Evolutionary conservation across 768 basidiomycete species (phyloP), one percentile per base, ranked within the genome.

Genomic region (Chalciporus piperatus): DNA sequence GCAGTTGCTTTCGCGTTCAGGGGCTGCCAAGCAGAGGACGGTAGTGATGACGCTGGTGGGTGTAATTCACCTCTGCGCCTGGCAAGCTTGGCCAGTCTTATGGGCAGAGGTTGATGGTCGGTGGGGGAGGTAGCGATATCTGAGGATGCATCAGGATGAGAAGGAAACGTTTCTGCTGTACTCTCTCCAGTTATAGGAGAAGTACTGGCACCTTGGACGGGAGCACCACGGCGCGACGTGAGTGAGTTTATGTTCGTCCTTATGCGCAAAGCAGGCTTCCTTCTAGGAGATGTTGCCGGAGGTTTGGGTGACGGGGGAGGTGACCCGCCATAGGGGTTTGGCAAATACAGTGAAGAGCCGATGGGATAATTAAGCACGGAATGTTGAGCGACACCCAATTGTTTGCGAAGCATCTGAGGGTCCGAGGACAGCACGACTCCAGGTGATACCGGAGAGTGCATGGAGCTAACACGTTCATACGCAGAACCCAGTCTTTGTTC

Each of bases 301-400:
- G 9, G 27, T 27, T 5, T 27, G 27, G 27, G 27, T 27, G 27
- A 27, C 6, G 27, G 27, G 6, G 27, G 45, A 30, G 48, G 45
- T 32, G 45, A 37, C 22, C 22, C 22, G 10, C 28, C 30, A 25
- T 70, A 52, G 8, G 65, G 66, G 47, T 67, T 67, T 27, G 65
- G 65, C 14, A 68, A 39, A 37, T 55, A 57, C 30, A 42, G 57
- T 22, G 53, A 56, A 43, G 50, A 62, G 13, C 47, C 35, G 9
- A 43, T 25, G 4, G 60, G 54, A 27, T 60, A 41, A 40, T 66
- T 67, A 17, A 60, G 39, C 28, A 69, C 65, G 16, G 65, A 66
- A 41, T 66, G 67, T 23, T 69, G 67, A 17, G 67, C 57, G 8
- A 66, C 53, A 28, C 65, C 67, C 23, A 69, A 53, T 27, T 70